Evolutionary conservation across 2,329 filamentous ascomycete species (phyloP).

Genomic region (Ceratocystis alfenasii): DNA sequence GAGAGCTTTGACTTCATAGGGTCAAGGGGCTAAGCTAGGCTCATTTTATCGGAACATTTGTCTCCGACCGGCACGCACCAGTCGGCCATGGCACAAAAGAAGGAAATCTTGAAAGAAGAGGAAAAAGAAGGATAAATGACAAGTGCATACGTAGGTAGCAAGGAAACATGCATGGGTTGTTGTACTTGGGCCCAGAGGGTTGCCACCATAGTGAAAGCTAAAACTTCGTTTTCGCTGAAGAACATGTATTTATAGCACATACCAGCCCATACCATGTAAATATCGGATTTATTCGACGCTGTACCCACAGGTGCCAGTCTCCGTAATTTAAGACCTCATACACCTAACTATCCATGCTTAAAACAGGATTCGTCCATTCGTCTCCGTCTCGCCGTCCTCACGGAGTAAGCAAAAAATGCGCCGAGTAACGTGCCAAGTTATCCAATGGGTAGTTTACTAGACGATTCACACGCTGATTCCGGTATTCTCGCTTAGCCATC

Average conservation of each 20-base stretch:
- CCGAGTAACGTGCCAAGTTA: background rate
- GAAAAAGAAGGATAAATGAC: background rate
- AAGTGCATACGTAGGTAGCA: background rate
- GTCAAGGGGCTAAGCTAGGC: background rate
- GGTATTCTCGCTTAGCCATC: slow-evolving; percentile 49
- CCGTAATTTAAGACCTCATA: slow-evolving; percentile 11
- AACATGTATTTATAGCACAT: background rate
- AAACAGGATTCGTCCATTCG: background rate
- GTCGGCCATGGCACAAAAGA: background rate
- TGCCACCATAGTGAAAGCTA: background rate
- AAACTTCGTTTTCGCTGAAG: background rate
- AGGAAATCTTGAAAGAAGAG: background rate
- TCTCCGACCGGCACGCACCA: background rate
- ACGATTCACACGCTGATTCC: background rate
- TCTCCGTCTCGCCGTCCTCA: background rate
- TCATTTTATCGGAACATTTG: background rate
- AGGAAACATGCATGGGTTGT: background rate
- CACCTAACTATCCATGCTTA: background rate
- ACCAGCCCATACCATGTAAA: background rate
- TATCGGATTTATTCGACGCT: slow-evolving; percentile 10
- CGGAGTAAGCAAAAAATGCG: background rate
- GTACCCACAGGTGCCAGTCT: background rate
- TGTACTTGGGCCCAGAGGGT: background rate
- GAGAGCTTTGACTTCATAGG: background rate
- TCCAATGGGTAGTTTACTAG: background rate